A percentile compares a stretch with the other conserved stretches of the same genome.
Evolutionary conservation across 768 basidiomycete species (phyloP).

Genomic region (Leucocoprinus leucothites): DNA sequence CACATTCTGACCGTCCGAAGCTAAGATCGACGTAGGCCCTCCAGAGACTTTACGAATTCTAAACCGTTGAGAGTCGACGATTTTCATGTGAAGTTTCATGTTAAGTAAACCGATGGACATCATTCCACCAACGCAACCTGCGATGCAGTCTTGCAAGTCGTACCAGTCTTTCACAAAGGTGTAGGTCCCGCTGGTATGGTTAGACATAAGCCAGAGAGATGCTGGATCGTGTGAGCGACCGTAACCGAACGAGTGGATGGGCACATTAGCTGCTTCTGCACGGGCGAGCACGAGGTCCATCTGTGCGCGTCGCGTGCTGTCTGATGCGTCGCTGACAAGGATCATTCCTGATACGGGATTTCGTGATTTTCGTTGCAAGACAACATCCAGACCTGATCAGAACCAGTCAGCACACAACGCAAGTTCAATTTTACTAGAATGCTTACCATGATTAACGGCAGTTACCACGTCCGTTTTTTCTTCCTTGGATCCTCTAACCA

Average conservation of each 20-base stretch:
- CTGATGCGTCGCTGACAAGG: conserved; percentile 89
- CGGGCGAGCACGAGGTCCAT: conserved; percentile 98
- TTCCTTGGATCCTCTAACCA: conserved; percentile 75
- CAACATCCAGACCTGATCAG: conserved; percentile 77
- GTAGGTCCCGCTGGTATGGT: conserved; percentile 96
- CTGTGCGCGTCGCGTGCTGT: conserved; percentile 89
- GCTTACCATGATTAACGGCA: conserved; percentile 90
- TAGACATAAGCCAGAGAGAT: conserved; percentile 98
- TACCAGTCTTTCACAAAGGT: conserved; percentile 99
- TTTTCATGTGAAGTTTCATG: conserved; percentile 94
- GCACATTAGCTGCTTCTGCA: conserved; percentile 93
- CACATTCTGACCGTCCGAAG: conserved; percentile 90
- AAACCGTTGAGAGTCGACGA: conserved; percentile 88
- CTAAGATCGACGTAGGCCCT: conserved; percentile 80
- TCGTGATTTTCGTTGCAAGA: conserved; percentile 89
- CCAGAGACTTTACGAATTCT: conserved; percentile 93
- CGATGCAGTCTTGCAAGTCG: conserved; percentile 87
- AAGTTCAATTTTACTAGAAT: background rate
- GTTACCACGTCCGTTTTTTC: conserved; percentile 98
- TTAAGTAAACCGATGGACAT: conserved; percentile 91
- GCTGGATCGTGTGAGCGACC: conserved; percentile 97
- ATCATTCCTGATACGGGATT: conserved; percentile 91
- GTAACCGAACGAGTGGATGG: conserved; percentile 97
- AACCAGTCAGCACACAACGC: conserved; percentile 6
- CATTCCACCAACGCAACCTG: conserved; percentile 94